phyloP scores from a whole-genome alignment of 1,284 basidiomycete genomes.

The Malassezia nana region DNA sequence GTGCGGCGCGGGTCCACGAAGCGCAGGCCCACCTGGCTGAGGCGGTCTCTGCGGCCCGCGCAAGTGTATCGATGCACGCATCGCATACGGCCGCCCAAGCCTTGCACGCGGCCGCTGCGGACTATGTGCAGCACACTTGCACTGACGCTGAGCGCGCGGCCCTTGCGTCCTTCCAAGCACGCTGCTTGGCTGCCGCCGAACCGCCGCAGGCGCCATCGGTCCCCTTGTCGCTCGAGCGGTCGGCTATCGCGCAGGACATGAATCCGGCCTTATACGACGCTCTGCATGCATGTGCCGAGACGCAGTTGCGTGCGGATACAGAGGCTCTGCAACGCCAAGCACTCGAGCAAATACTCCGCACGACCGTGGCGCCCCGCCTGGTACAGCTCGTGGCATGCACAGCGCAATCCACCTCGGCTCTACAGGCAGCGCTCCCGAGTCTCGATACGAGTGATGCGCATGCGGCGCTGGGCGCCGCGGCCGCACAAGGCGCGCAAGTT shows the following conservation, averaged over 20 bases:
- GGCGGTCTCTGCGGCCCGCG: neutral
- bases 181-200: neutral
- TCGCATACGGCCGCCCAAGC: conserved; percentile 1
- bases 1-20: neutral
- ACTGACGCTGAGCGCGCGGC: neutral
- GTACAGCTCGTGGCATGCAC: neutral
- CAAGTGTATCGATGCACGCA: neutral
- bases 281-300: neutral
- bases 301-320: neutral
- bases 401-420: neutral
- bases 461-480: neutral
- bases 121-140: neutral
- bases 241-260: neutral
- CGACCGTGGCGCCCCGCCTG: conserved; percentile 1
- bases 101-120: neutral
- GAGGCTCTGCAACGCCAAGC: neutral
- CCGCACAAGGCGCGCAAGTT: neutral
- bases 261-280: conserved; percentile 3
- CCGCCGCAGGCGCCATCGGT: neutral
- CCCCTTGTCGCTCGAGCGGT: neutral
- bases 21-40: neutral
- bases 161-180: neutral
- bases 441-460: neutral
- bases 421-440: neutral
- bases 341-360: conserved; percentile 1